A percentile compares a stretch with the other conserved stretches of the same genome.
These are phyloP conservation scores for Pseudogymnoascus sp. DNA, from an alignment of 2,329 filamentous ascomycete genomes.

Conservation along the genomic window DNA sequence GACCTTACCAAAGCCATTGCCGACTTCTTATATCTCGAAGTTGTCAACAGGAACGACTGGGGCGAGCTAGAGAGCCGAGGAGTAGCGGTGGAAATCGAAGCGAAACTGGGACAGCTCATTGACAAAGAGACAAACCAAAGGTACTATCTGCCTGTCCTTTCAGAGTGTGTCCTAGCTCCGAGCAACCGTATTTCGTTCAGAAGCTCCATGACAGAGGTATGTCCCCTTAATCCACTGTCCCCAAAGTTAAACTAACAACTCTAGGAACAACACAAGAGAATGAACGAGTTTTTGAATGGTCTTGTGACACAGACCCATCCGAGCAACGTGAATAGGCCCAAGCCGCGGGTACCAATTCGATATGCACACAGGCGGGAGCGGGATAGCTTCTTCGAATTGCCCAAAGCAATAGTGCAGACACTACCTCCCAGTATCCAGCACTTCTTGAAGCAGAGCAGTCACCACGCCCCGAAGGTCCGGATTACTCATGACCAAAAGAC, in stretches of 20 bases:
- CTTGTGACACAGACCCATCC: conserved; percentile 54
- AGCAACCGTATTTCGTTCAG: conserved; percentile 62
- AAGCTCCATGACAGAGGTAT: conserved; percentile 85
- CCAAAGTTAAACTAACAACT: conserved; percentile 6
- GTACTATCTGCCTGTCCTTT: conserved; percentile 59
- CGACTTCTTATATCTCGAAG: conserved; percentile 70
- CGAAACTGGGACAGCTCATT: conserved; percentile 79
- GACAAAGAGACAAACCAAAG: conserved; percentile 65
- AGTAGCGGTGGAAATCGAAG: conserved; percentile 85
- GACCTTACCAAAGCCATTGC: conserved; percentile 70
- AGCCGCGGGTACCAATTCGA: conserved; percentile 55
- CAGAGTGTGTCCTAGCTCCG: conserved; percentile 64
- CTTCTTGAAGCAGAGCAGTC: conserved; percentile 39
- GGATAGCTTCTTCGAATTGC: conserved; percentile 78
- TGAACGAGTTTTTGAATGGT: conserved; percentile 81
- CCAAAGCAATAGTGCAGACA: conserved; percentile 49
- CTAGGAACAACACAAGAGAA: conserved; percentile 70
- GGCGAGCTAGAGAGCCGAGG: conserved; percentile 56
- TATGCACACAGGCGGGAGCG: conserved; percentile 79
- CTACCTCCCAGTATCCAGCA: conserved; percentile 58
- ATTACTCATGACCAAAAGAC: conserved; percentile 73
- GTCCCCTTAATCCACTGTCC: conserved; percentile 26
- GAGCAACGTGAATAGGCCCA: conserved; percentile 36
- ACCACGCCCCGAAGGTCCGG: conserved; percentile 48
- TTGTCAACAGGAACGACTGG: conserved; percentile 61